Base-by-base conservation (phyloP, 2,329 filamentous ascomycete species). In the Spiromastix sp. region DNA sequence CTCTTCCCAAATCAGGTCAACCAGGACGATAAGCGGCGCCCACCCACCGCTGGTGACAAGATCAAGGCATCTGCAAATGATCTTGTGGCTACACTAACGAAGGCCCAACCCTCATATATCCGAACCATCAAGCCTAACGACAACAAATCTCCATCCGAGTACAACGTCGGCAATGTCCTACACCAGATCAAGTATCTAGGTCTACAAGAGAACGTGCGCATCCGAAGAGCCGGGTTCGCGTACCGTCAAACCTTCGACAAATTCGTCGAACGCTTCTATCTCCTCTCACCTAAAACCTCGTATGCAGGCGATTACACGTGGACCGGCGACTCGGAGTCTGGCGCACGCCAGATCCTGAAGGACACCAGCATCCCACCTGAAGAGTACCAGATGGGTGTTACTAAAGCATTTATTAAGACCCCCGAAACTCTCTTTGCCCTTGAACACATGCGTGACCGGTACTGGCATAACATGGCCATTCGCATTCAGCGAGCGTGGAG, bases 391-490 rank as follows among this genome's bases (percentile, higher is more conserved):
- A 83, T 98, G 72, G 91, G 91, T 63, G 83, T 91, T 4, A 89
- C 84, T 1, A 98, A 96, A 62, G 89, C 86, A 3, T 98, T 98
- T 53, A 93, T 98, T 67, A 96, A 98, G 62, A 87, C 91, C 0
- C 91, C 91, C 0, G 91, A 98, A 61, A 98, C 91, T 0, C 67
- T 98, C 2, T 98, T 98, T 54, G 91, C 91, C 2, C 68, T 98
- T 8, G 91, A 98, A 60, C 87, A 93, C 39, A 96, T 98, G 89
- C 77, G 91, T 54, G 91, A 98, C 56, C 74, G 85, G 38, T 98
- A 96, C 62, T 96, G 89, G 89, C 89, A 96, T 61, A 98, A 96
- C 63, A 96, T 98, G 91, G 91, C 91, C 3, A 93, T 89, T 41
- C 78, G 91, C 40, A 96, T 98, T 40, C 91, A 98, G 64, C 77